Evolutionary conservation across 2,329 filamentous ascomycete species (phyloP).

Genomic region (Colletotrichum agaves): DNA sequence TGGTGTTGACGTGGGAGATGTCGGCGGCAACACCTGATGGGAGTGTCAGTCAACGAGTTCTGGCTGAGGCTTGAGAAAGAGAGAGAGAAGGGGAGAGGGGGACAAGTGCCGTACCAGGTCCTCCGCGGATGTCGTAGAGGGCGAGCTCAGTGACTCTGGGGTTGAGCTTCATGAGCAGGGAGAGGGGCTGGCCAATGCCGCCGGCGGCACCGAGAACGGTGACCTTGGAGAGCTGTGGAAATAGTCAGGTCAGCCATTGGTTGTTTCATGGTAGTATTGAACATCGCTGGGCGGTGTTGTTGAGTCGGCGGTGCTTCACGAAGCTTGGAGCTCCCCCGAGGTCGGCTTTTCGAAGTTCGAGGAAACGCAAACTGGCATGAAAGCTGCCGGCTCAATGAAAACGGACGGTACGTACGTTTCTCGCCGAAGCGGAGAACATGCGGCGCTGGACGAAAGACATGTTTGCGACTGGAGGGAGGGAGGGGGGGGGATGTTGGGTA

Average conservation of each 20-base stretch:
- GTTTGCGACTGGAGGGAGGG: slow-evolving; percentile 43
- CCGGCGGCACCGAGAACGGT: slow-evolving; percentile 95
- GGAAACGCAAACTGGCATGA: slow-evolving; percentile 14
- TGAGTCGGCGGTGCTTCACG: background rate
- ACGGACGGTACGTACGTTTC: slow-evolving; percentile 68
- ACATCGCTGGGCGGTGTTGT: background rate
- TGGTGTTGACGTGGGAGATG: slow-evolving; percentile 99
- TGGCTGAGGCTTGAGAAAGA: background rate
- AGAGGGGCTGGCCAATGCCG: slow-evolving; percentile 98
- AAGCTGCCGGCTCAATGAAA: slow-evolving; percentile 5
- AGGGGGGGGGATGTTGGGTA: slow-evolving; percentile 29
- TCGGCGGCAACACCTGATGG: slow-evolving; percentile 92
- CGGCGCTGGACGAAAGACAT: slow-evolving; percentile 88
- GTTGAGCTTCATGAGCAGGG: slow-evolving; percentile 98
- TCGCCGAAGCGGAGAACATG: slow-evolving; percentile 83
- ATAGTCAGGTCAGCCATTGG: slow-evolving; percentile 39
- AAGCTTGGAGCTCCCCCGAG: slow-evolving; percentile 21
- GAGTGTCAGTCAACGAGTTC: slow-evolving; percentile 40
- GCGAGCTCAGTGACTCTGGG: slow-evolving; percentile 92
- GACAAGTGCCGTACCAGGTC: slow-evolving; percentile 75
- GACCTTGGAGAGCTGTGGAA: slow-evolving; percentile 88
- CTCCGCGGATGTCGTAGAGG: slow-evolving; percentile 97
- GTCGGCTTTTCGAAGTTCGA: slow-evolving; percentile 34
- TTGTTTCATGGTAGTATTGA: background rate
- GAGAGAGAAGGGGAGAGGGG: too few species aligned